A percentile compares a stretch with the other conserved stretches of the same genome.
Conservation (phyloP, 75 land plant species). For the Chamaecyparis obtusa region DNA sequence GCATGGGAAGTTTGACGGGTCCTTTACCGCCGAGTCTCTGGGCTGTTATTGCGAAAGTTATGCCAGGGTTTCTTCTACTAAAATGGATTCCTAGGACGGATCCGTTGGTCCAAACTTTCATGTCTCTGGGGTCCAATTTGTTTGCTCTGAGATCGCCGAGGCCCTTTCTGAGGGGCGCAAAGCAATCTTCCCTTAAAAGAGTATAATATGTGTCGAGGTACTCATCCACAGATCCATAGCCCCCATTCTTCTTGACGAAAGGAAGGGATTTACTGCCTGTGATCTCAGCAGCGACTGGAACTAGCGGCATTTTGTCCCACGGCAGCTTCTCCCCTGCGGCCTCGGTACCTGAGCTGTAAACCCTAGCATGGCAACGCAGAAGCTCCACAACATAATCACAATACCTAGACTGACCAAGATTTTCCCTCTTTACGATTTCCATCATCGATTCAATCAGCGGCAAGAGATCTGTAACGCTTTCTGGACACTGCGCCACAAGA, state of each 20-base stretch:
- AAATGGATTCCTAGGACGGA: conserved; percentile 17
- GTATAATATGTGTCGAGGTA: conserved; percentile 24
- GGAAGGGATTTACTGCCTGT: conserved; percentile 11
- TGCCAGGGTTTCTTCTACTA: conserved; percentile 13
- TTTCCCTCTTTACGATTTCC: neutral
- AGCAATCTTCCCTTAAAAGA: conserved; percentile 20
- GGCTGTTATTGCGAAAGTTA: conserved; percentile 2
- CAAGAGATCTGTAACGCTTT: neutral
- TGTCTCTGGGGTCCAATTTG: conserved; percentile 17
- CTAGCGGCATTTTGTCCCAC: conserved; percentile 5
- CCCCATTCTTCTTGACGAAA: conserved; percentile 16
- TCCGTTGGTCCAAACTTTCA: conserved; percentile 20
- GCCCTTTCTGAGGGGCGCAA: conserved; percentile 21
- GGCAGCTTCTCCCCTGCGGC: neutral
- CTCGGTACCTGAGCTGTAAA: neutral
- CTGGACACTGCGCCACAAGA: neutral
- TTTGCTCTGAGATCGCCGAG: conserved; percentile 1
- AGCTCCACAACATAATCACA: neutral
- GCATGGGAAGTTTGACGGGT: conserved; percentile 3
- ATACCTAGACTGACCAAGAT: neutral
- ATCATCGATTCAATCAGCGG: neutral
- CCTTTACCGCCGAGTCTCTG: neutral
- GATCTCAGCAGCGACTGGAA: neutral
- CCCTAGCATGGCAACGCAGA: neutral
- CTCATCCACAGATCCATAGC: conserved; percentile 14